These are phyloP conservation scores for Starmera caribaea DNA, from an alignment of 805 yeast species.

Conservation along the genomic window DNA sequence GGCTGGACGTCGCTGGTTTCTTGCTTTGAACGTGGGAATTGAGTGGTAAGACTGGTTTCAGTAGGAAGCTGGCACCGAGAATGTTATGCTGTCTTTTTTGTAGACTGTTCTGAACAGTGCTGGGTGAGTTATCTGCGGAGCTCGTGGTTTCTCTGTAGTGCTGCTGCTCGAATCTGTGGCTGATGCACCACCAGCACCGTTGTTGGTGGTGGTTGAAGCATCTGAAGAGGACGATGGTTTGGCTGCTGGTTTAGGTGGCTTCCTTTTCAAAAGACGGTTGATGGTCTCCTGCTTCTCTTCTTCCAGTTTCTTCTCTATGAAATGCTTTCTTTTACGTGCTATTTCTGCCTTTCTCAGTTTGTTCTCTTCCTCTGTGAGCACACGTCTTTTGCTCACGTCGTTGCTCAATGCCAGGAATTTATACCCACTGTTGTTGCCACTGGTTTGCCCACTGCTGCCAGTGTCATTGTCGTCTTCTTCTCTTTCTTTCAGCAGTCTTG, in stretches of 20 bases:
- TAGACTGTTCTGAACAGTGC: constrained; percentile 17
- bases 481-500: constrained; percentile 7
- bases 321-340: constrained; percentile 80
- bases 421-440: not conserved
- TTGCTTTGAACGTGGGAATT: not conserved
- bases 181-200: too few species aligned
- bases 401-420: constrained; percentile 12
- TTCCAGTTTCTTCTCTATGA: constrained; percentile 72
- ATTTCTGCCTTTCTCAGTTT: constrained; percentile 76
- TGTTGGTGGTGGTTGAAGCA: too few species aligned
- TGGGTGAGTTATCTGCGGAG: constrained; percentile 14
- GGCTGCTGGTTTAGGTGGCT: constrained; percentile 35
- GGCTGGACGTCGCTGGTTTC: too few species aligned
- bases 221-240: too few species aligned
- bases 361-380: constrained; percentile 74
- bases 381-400: constrained; percentile 31
- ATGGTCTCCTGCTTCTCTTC: constrained; percentile 91
- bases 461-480: not conserved
- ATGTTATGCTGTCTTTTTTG: constrained; percentile 3
- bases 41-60: not conserved
- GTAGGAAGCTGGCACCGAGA: constrained; percentile 15
- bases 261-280: constrained; percentile 72
- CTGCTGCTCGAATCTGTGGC: too few species aligned
- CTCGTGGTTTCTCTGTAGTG: constrained; percentile 12
- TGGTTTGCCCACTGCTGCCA: constrained; percentile 4